Evolutionary conservation across 2,329 filamentous ascomycete species (phyloP).

Genomic region (Curvularia eragrostidis): DNA sequence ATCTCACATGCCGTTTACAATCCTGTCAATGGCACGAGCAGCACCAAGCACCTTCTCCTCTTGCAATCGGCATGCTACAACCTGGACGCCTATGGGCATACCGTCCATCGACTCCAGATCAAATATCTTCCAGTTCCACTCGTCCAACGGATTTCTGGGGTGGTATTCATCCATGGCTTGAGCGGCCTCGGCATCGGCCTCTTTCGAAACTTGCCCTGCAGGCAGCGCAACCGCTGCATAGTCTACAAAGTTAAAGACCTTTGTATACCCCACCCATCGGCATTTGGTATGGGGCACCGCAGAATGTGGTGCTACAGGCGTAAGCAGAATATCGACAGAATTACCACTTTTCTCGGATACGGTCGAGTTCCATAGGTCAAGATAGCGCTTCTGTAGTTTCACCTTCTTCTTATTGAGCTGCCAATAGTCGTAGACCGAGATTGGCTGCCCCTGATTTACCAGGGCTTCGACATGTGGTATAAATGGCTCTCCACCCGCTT

Average conservation of each 20-base stretch:
- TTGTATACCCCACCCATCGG: conserved; percentile 64
- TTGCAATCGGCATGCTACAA: conserved; percentile 46
- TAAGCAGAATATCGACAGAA: conserved; percentile 62
- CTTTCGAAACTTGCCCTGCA: conserved; percentile 55
- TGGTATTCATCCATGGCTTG: conserved; percentile 46
- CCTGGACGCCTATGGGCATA: conserved; percentile 48
- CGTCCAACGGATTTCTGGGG: conserved; percentile 59
- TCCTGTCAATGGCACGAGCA: conserved; percentile 37
- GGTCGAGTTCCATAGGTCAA: conserved; percentile 64
- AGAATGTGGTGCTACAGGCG: conserved; percentile 67
- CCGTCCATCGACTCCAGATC: conserved; percentile 45
- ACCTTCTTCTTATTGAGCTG: conserved; percentile 67
- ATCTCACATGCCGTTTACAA: conserved; percentile 8
- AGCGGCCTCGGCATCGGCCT: conserved; percentile 47
- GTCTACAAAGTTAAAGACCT: conserved; percentile 68
- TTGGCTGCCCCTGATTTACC: conserved; percentile 57
- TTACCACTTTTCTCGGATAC: conserved; percentile 54
- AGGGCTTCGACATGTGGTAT: conserved; percentile 60
- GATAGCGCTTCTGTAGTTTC: conserved; percentile 61
- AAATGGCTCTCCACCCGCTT: conserved; percentile 62
- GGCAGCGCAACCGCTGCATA: conserved; percentile 66
- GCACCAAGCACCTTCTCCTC: conserved; percentile 51
- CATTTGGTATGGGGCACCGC: conserved; percentile 58
- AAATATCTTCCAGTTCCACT: conserved; percentile 58
- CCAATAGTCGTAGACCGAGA: conserved; percentile 72